Evolutionary conservation across 148 eudicot species (phyloP).

Genomic region (Heliosperma pusillum): DNA sequence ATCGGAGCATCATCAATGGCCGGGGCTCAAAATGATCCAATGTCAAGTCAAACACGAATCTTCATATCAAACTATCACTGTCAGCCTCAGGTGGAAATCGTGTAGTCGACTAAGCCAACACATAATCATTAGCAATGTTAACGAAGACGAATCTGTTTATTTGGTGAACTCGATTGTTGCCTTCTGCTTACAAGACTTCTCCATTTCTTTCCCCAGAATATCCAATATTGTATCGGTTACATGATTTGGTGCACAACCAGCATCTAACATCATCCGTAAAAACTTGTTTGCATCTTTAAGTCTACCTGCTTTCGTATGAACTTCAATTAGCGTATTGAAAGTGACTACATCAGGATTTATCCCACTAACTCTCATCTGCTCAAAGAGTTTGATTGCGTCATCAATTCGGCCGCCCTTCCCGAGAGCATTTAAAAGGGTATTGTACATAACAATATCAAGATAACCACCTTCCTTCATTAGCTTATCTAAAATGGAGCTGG

Average conservation of each 20-base stretch:
- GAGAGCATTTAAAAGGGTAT: slow-evolving; percentile 71
- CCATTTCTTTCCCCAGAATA: slow-evolving; percentile 60
- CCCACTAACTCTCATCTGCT: slow-evolving; percentile 71
- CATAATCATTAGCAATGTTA: not conserved
- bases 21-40: too few relatives aligned
- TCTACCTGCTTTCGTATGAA: slow-evolving; percentile 65
- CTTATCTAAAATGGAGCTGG: slow-evolving; percentile 53
- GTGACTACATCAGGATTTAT: slow-evolving; percentile 81
- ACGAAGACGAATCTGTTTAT: slow-evolving; percentile 23
- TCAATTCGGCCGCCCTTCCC: slow-evolving; percentile 82
- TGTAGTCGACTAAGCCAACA: not conserved
- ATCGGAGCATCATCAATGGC: not conserved
- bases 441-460: slow-evolving; percentile 86
- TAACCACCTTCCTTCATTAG: slow-evolving; percentile 73
- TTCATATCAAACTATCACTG: too few relatives aligned
- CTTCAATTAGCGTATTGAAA: slow-evolving; percentile 71
- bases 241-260: slow-evolving; percentile 78
- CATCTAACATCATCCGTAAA: slow-evolving; percentile 81
- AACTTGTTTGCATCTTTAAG: slow-evolving; percentile 63
- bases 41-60: not conserved
- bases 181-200: slow-evolving; percentile 43
- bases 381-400: slow-evolving; percentile 54
- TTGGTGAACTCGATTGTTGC: slow-evolving; percentile 32
- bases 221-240: slow-evolving; percentile 80
- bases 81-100: not conserved